Evolutionary conservation across 2,329 filamentous ascomycete genomes (phyloP).

Genomic region (Aspergillus spinulosporus): DNA sequence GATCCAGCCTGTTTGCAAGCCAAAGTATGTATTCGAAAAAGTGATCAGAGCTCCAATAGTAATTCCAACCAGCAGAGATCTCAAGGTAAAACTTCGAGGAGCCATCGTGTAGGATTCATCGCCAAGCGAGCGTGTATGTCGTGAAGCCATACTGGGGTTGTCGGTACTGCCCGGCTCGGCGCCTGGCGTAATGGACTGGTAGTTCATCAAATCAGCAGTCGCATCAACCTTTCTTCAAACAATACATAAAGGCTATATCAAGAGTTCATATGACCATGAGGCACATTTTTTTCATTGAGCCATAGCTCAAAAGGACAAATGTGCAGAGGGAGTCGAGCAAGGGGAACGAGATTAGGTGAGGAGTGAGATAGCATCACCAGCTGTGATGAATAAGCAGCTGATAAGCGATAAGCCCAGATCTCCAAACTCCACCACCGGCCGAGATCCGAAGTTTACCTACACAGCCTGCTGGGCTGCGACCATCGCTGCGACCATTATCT

Average conservation of each 20-base stretch:
- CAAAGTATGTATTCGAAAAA: conserved; percentile 98
- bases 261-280: too few species aligned
- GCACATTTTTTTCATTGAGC: neutral
- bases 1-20: conserved; percentile 84
- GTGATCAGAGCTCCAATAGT: conserved; percentile 86
- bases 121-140: conserved; percentile 10
- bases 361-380: neutral
- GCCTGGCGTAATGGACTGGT: conserved; percentile 32
- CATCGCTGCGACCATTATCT: too few species aligned
- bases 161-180: conserved; percentile 31
- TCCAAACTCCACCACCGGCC: neutral
- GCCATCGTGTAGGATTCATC: conserved; percentile 26
- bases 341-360: neutral
- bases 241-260: neutral
- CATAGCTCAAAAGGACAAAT: neutral
- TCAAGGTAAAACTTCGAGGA: conserved; percentile 72
- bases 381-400: conserved; percentile 5
- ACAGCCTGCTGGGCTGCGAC: neutral
- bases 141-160: conserved; percentile 7
- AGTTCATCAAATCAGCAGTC: conserved; percentile 32
- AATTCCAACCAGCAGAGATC: conserved; percentile 77
- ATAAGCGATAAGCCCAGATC: conserved; percentile 7
- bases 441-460: neutral
- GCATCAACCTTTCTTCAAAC: neutral
- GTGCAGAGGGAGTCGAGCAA: neutral